Percentiles rank a stretch among this genome's conserved stretches.
Evolutionary conservation across 2,329 filamentous ascomycete genomes (phyloP).

Genomic region (Blastomyces parvus): DNA sequence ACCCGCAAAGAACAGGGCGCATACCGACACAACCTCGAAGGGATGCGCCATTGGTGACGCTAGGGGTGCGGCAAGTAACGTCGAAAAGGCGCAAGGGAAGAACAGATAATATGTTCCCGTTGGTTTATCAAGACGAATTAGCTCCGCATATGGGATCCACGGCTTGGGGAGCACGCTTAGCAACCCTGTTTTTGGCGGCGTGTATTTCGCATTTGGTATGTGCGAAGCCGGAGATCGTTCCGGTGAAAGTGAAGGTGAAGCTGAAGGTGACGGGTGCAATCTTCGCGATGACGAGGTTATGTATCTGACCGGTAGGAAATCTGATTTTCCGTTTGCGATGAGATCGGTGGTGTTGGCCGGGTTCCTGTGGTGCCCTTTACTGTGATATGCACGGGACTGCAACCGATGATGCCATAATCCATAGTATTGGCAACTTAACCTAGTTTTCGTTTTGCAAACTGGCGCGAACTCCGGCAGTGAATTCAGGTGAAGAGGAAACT

Average conservation of each 20-base stretch:
- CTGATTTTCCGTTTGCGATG: neutral
- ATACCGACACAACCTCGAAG: constrained; percentile 30
- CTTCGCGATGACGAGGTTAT: neutral
- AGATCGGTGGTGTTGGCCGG: neutral
- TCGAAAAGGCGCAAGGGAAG: constrained; percentile 44
- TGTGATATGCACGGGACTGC: neutral
- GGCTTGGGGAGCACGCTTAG: constrained; percentile 39
- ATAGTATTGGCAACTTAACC: neutral
- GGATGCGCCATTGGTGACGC: constrained; percentile 33
- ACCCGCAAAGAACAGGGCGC: constrained; percentile 34
- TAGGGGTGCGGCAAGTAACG: constrained; percentile 34
- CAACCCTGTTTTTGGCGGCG: constrained; percentile 38
- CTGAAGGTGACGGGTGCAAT: neutral
- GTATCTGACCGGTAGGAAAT: neutral
- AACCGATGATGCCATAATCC: neutral
- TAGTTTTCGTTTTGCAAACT: constrained; percentile 3
- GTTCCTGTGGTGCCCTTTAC: neutral
- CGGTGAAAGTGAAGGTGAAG: constrained; percentile 1
- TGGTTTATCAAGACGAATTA: constrained; percentile 45
- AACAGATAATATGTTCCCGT: constrained; percentile 46
- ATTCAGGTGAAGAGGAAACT: neutral
- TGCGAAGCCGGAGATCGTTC: constrained; percentile 1
- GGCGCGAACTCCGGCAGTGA: neutral
- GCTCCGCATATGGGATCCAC: constrained; percentile 48
- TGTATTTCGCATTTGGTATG: constrained; percentile 27